Evolutionary conservation across 2,329 filamentous ascomycete species (phyloP), one percentile per base, ranked within the genome.

Genomic region (Fusarium avenaceum): DNA sequence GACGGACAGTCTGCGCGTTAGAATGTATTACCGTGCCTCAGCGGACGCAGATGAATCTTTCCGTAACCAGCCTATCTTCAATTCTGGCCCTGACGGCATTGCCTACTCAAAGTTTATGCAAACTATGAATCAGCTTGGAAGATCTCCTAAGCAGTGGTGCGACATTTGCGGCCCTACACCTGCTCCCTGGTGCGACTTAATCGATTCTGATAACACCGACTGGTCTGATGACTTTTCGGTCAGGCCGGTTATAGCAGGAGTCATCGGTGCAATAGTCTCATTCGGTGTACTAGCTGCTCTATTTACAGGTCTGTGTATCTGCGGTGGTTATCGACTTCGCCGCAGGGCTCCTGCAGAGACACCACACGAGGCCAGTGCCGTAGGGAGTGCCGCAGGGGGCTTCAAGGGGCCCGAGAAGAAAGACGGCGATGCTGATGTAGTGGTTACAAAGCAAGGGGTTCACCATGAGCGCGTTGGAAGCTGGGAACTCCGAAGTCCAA

Each of bases 21-120:
- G 87, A n/a, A 87, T 89, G 73, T 75, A 85, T 5, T 89, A 87
- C 77, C 83, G 84, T 32, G 82, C 84, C 42, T 81, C 82, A 55
- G 81, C 83, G 8, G 77, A 80, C 19, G 59, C 71, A 2, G 72
- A 75, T 6, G 75, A 77, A 0, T 63, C 72, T 0, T 78, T 85
- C n/a, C 63, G 61, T 4, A 73, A 75, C 33, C 80, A 81, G 44
- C 68, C 80, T 6, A 75, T 86, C 5, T 85, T 85, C 51, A 76
- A 77, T 9, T 75, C 76, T 39, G 76, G 76, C 5, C 72, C 75
- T 32, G 75, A 78, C 19, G 65, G 71, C 26, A 78, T 86, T 48
- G 70, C 75, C 0, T 85, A 79, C 64, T 62, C 62, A 2, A 75
- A 77, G 6, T 86, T 86, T 59, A 60, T 75, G 4, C 56, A 53